Conservation (phyloP, 2,329 filamentous ascomycete species). For the Talaromyces sp. region DNA sequence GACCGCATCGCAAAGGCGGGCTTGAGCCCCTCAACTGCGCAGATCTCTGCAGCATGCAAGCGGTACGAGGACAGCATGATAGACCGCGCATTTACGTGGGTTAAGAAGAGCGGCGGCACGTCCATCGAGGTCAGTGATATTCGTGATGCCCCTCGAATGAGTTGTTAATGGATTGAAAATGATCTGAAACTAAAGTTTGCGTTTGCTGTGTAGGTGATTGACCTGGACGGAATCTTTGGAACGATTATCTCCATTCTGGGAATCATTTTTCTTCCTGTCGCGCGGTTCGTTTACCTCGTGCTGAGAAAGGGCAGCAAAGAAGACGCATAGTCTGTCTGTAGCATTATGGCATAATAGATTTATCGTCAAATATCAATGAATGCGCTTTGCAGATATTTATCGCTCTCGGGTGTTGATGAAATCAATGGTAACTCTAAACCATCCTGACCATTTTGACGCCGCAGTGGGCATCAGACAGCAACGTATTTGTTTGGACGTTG, state of each 20-base stretch:
- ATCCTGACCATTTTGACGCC: too few species aligned
- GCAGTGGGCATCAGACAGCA: too few species aligned
- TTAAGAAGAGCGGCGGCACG: background rate
- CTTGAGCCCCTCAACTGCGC: background rate
- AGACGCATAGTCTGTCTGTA: too few species aligned
- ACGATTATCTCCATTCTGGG: background rate
- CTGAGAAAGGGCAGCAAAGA: too few species aligned
- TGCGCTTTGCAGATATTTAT: too few species aligned
- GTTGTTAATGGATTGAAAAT: background rate
- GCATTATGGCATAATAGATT: too few species aligned
- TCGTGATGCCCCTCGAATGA: background rate
- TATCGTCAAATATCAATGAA: too few species aligned
- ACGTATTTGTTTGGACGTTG: too few species aligned
- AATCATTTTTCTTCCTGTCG: too few species aligned
- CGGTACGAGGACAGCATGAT: background rate
- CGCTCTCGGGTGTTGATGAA: too few species aligned
- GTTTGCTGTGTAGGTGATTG: background rate
- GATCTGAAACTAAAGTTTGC: background rate
- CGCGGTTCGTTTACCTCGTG: too few species aligned
- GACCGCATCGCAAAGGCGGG: background rate
- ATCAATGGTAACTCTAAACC: too few species aligned
- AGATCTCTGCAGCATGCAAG: background rate
- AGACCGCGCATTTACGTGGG: background rate
- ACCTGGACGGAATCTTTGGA: background rate
- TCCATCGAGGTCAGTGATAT: background rate